Evolutionary conservation across 306 rosid genomes (phyloP).

Genomic region (Dryas alaskensis): DNA sequence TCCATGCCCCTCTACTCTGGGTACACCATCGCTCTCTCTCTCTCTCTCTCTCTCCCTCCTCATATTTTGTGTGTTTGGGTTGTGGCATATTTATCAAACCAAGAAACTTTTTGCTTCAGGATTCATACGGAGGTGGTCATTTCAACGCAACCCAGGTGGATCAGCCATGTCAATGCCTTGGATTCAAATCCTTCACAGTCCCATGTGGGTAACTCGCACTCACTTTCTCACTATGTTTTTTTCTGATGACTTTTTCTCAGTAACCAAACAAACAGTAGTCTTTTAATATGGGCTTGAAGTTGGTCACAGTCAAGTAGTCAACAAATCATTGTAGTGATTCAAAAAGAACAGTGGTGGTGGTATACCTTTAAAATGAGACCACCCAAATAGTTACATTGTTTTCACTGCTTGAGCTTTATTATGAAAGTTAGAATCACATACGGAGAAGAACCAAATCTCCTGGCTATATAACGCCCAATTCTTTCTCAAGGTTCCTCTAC

Average conservation of each 20-base stretch:
- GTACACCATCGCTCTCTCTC: constrained; percentile 16
- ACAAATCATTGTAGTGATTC: constrained; percentile 2
- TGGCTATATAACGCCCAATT: background rate
- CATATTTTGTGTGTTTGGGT: background rate
- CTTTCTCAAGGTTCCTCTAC: background rate
- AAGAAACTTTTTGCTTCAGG: constrained; percentile 31
- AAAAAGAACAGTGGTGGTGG: background rate
- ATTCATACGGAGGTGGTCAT: constrained; percentile 74
- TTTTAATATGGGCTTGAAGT: constrained; percentile 2
- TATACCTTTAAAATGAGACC: too few species aligned
- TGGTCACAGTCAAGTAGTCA: background rate
- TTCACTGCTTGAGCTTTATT: background rate
- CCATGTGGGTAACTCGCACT: constrained; percentile 18
- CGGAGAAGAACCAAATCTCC: background rate
- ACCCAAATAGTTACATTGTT: background rate
- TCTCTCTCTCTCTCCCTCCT: background rate
- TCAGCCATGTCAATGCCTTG: constrained; percentile 30
- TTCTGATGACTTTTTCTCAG: constrained; percentile 4
- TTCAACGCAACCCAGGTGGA: constrained; percentile 73
- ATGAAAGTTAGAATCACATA: background rate
- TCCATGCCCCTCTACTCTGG: constrained; percentile 58
- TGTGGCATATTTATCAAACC: background rate
- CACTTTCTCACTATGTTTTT: background rate
- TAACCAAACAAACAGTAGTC: background rate
- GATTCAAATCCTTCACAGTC: constrained; percentile 32